A percentile compares a stretch with the other conserved stretches of the same genome.
phyloP scores from a whole-genome alignment of 164 flowering plant genomes.

The Litsea cubeba region DNA sequence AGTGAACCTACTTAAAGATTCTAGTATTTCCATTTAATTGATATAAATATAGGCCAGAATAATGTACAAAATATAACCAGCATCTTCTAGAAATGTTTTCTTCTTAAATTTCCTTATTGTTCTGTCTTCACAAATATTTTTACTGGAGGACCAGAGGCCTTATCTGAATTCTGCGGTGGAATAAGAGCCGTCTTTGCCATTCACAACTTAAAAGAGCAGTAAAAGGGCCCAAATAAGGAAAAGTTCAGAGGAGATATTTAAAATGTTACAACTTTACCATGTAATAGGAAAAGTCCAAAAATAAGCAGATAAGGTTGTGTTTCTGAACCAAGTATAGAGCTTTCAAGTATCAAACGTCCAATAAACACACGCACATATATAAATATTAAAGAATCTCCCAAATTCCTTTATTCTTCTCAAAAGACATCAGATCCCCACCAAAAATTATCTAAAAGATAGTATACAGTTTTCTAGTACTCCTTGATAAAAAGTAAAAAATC shows the following conservation, averaged over 20 bases:
- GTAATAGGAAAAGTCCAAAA: background rate
- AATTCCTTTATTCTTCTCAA: background rate
- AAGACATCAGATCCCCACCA: background rate
- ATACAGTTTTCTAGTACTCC: no score
- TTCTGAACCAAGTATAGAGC: constrained; percentile 4
- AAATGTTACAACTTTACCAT: background rate
- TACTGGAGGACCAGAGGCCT: background rate
- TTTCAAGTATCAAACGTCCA: background rate
- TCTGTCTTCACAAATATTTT: no score
- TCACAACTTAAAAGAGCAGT: background rate
- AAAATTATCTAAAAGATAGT: background rate
- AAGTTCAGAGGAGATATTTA: background rate
- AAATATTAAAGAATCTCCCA: no score
- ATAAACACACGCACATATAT: no score
- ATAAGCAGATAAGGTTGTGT: constrained; percentile 13
- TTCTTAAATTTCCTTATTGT: background rate
- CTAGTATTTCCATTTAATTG: background rate
- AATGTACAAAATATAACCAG: background rate
- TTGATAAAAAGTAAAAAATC: no score
- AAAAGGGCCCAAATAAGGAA: background rate
- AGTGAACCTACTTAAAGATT: background rate
- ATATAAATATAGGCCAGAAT: no score
- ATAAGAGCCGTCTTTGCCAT: background rate
- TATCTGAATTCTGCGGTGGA: background rate
- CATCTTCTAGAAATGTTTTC: background rate